A percentile compares a stretch with the other conserved stretches of the same genome.
phyloP scores from a whole-genome alignment of 306 rosid genomes.

The Quercus berberidifolia region DNA sequence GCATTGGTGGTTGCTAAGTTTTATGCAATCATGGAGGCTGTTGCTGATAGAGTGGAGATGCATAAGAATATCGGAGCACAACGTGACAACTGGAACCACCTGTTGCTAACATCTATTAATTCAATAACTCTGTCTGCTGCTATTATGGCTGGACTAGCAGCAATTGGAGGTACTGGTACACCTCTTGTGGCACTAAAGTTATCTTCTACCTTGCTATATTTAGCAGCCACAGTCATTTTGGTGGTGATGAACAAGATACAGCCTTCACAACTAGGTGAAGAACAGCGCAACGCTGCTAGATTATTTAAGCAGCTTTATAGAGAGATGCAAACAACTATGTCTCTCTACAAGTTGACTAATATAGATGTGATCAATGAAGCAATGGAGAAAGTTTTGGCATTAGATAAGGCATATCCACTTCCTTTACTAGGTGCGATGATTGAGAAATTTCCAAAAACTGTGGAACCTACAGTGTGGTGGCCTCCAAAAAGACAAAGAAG shows the following conservation, averaged over 20 bases:
- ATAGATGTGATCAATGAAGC: conserved; percentile 40
- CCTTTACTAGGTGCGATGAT: conserved; percentile 74
- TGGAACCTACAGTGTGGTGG: conserved; percentile 84
- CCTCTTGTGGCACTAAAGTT: conserved; percentile 53
- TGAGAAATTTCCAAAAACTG: conserved; percentile 58
- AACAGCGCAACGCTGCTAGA: conserved; percentile 61
- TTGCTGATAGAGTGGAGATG: conserved; percentile 72
- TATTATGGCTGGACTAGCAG: conserved; percentile 59
- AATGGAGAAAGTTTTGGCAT: conserved; percentile 66
- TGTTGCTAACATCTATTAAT: conserved; percentile 52
- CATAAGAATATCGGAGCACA: conserved; percentile 68
- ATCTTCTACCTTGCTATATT: conserved; percentile 58
- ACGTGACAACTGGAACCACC: conserved; percentile 79
- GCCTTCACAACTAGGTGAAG: conserved; percentile 85
- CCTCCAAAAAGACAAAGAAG: conserved; percentile 31
- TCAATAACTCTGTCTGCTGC: conserved; percentile 70
- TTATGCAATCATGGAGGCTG: conserved; percentile 50
- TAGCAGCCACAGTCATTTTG: conserved; percentile 55
- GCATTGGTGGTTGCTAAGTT: conserved; percentile 38
- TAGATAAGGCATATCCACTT: conserved; percentile 81
- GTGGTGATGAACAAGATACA: conserved; percentile 71
- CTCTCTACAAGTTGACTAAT: conserved; percentile 21
- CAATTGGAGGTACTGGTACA: conserved; percentile 20
- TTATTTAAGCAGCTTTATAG: conserved; percentile 65
- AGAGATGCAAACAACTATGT: conserved; percentile 40